Percentiles rank a stretch among this genome's conserved stretches.
Evolutionary conservation across 768 basidiomycete species (phyloP).

Genomic region (Trametes maxima): DNA sequence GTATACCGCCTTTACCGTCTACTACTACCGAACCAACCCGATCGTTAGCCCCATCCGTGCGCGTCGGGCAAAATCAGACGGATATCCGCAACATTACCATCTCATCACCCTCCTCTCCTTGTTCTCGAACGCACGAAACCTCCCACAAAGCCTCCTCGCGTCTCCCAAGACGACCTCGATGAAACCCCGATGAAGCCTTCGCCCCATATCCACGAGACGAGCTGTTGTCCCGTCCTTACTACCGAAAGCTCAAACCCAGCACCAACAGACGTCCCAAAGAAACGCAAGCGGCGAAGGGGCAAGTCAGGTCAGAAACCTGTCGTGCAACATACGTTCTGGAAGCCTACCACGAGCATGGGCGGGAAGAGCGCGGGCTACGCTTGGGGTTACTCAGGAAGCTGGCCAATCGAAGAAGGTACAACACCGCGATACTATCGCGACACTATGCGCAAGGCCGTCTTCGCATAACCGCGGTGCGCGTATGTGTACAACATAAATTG

Average conservation of each 20-base stretch:
- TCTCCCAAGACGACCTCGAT: neutral
- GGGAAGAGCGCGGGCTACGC: conserved; percentile 36
- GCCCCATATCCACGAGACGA: conserved; percentile 26
- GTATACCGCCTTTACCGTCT: conserved; percentile 3
- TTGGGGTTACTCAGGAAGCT: conserved; percentile 35
- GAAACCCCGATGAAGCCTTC: conserved; percentile 19
- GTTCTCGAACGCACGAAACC: conserved; percentile 6
- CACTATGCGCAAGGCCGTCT: conserved; percentile 25
- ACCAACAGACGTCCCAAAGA: neutral
- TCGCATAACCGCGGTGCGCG: neutral
- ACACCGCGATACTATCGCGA: conserved; percentile 27
- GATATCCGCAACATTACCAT: neutral
- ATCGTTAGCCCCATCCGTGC: neutral
- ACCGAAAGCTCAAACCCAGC: neutral
- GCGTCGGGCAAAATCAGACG: conserved; percentile 9
- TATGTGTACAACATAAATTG: neutral
- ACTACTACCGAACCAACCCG: neutral
- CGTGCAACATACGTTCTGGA: conserved; percentile 32
- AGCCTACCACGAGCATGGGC: conserved; percentile 31
- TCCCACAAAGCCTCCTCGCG: conserved; percentile 6
- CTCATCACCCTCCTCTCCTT: neutral
- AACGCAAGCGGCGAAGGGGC: conserved; percentile 17
- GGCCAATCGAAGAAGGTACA: conserved; percentile 25
- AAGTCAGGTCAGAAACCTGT: conserved; percentile 1
- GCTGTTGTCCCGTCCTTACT: conserved; percentile 24